Evolutionary conservation across 352 stramenopile species (phyloP).

Genomic region (Globisporangium viniferum): DNA sequence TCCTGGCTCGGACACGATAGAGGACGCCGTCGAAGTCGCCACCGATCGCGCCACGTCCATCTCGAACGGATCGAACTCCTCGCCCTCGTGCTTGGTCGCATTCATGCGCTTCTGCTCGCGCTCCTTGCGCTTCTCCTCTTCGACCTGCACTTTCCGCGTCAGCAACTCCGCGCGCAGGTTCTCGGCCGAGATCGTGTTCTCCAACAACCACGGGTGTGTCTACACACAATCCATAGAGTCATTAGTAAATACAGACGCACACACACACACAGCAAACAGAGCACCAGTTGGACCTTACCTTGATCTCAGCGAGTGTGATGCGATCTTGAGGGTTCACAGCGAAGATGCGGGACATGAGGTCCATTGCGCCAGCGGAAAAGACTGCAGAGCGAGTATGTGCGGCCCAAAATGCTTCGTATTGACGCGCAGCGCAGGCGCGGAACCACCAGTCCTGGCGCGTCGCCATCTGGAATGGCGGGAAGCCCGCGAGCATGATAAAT

Average conservation of each 20-base stretch:
- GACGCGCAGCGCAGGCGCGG: constrained; percentile 58
- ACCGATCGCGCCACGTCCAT: constrained; percentile 43
- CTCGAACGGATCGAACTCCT: constrained; percentile 70
- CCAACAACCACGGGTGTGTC: constrained; percentile 62
- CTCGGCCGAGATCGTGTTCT: constrained; percentile 35
- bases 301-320: constrained; percentile 79
- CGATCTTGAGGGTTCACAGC: constrained; percentile 63
- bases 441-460: constrained; percentile 90
- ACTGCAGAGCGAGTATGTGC: constrained; percentile 61
- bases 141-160: constrained; percentile 45
- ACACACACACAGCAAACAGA: neutral
- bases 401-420: constrained; percentile 81
- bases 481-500: constrained; percentile 92
- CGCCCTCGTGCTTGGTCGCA: constrained; percentile 39
- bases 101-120: constrained; percentile 18
- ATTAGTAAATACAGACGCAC: neutral
- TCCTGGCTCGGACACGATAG: constrained; percentile 29
- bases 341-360: constrained; percentile 73
- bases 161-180: constrained; percentile 53
- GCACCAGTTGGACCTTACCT: constrained; percentile 20
- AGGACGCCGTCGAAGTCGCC: constrained; percentile 22
- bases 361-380: constrained; percentile 74
- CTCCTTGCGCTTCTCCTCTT: constrained; percentile 28
- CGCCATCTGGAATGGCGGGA: constrained; percentile 90
- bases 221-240: constrained; percentile 16